Evolutionary conservation across 768 basidiomycete genomes (phyloP).

Genomic region (Boletus tylopilopsis): DNA sequence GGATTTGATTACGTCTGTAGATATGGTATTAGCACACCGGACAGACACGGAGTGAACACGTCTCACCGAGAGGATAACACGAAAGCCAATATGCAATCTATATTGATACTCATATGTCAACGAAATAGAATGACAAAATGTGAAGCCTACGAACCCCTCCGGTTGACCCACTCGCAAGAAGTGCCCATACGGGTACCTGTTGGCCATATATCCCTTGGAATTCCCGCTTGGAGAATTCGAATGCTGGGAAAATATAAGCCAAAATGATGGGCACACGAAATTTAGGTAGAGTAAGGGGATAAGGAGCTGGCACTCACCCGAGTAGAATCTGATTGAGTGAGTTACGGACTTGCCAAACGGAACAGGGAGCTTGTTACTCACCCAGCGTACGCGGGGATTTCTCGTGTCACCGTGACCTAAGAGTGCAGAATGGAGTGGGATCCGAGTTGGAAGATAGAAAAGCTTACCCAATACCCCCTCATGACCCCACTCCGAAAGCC

Average conservation of each 20-base stretch:
- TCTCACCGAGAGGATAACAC: conserved; percentile 81
- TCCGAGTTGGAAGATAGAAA: conserved; percentile 17
- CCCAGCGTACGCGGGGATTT: conserved; percentile 97
- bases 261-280: neutral
- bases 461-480: conserved; percentile 90
- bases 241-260: conserved; percentile 43
- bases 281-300: neutral
- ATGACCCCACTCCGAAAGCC: conserved; percentile 88
- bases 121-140: neutral
- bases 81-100: conserved; percentile 70
- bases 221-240: conserved; percentile 83
- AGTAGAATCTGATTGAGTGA: conserved; percentile 53
- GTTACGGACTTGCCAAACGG: neutral
- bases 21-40: neutral
- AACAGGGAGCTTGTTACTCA: neutral
- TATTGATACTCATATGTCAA: neutral
- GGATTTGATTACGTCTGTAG: conserved; percentile 84
- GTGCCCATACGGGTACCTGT: conserved; percentile 78
- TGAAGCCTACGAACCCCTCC: conserved; percentile 59
- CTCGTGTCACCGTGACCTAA: conserved; percentile 85
- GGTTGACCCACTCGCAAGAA: conserved; percentile 77
- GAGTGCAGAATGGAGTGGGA: no score
- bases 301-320: conserved; percentile 36
- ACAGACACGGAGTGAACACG: neutral
- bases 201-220: conserved; percentile 62